Evolutionary conservation across 768 basidiomycete genomes (phyloP).

Genomic region (Peribolospora baueri): DNA sequence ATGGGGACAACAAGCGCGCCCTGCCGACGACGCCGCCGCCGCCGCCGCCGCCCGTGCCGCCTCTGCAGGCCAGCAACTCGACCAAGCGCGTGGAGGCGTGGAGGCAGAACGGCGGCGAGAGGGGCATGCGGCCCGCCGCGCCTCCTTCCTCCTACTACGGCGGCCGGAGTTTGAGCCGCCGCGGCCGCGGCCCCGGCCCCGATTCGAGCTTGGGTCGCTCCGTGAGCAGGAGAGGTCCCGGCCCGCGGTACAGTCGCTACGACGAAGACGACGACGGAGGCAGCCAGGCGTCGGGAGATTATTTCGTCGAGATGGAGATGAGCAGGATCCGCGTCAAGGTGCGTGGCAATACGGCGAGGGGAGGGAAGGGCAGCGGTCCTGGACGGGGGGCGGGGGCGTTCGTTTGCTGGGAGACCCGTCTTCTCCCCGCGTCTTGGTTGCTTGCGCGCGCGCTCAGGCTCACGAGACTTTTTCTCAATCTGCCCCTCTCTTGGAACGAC

Average conservation of each 20-base stretch:
- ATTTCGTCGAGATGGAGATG: no score
- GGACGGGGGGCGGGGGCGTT: background rate
- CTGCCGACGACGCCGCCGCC: background rate
- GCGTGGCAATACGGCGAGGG: background rate
- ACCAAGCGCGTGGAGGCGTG: no score
- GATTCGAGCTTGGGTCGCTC: background rate
- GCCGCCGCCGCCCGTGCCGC: background rate
- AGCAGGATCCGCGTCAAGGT: slow-evolving; percentile 8
- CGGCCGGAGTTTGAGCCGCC: no score
- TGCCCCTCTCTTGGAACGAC: background rate
- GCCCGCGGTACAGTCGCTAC: background rate
- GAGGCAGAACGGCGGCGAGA: no score
- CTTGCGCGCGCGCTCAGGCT: background rate
- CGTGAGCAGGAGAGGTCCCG: background rate
- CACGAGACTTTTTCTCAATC: background rate
- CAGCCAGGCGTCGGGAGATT: background rate
- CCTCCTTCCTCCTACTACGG: no score
- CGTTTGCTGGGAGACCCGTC: background rate
- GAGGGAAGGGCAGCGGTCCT: slow-evolving; percentile 9
- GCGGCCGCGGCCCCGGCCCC: background rate
- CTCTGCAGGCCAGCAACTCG: no score
- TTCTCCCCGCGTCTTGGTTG: background rate
- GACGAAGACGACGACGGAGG: background rate
- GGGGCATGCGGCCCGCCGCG: no score
- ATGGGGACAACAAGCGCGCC: slow-evolving; percentile 1